phyloP scores from a whole-genome alignment of 2,329 filamentous ascomycete genomes.

The Hirsutella minnesotensis region DNA sequence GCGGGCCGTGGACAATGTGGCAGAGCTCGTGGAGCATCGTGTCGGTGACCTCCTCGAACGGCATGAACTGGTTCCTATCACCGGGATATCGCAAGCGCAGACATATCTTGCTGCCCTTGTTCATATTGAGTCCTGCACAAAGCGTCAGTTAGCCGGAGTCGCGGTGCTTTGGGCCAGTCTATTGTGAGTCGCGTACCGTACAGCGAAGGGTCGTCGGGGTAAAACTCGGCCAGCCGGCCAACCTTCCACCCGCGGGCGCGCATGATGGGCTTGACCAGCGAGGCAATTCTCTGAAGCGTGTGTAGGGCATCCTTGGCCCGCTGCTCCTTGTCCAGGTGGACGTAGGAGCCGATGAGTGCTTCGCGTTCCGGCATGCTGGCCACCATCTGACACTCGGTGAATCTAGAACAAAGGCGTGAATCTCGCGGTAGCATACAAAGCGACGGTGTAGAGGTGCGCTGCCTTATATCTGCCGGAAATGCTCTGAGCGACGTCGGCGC shows the following conservation, averaged over 20 bases:
- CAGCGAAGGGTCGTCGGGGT: constrained; percentile 60
- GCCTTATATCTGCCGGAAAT: too few relatives aligned
- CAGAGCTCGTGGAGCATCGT: constrained; percentile 90
- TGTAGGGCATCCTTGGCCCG: constrained; percentile 39
- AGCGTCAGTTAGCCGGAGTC: not conserved
- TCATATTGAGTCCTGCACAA: constrained; percentile 57
- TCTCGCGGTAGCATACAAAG: too few relatives aligned
- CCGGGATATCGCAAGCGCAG: constrained; percentile 67
- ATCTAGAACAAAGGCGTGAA: too few relatives aligned
- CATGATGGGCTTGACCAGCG: constrained; percentile 92
- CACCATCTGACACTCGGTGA: too few relatives aligned
- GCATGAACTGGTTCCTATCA: constrained; percentile 66
- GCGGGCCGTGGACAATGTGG: constrained; percentile 77
- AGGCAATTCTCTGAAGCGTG: constrained; percentile 68
- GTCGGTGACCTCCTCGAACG: constrained; percentile 69
- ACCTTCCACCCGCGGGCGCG: constrained; percentile 74
- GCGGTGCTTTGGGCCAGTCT: too few relatives aligned
- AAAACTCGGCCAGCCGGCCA: constrained; percentile 71
- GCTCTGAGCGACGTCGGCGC: too few relatives aligned
- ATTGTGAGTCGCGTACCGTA: constrained; percentile 35
- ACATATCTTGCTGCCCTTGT: constrained; percentile 66
- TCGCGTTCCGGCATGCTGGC: constrained; percentile 17
- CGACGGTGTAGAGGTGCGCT: too few relatives aligned
- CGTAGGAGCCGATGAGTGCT: constrained; percentile 33
- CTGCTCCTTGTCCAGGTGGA: constrained; percentile 34